Evolutionary conservation across 139 green algal genomes (phyloP).

Genomic region (Picochlorum costavermella): DNA sequence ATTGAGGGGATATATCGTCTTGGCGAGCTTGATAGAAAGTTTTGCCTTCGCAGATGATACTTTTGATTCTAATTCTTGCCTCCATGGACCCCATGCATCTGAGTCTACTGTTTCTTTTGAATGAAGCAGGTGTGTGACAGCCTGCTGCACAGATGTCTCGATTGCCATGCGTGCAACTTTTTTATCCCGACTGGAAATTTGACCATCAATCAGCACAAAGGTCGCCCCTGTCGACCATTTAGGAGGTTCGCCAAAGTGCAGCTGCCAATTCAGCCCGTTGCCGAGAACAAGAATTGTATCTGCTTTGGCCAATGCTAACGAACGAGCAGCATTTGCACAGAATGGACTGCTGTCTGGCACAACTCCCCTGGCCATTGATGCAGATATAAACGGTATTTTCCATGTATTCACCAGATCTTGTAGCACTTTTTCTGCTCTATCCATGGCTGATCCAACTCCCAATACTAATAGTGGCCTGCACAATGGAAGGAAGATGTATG

Average conservation of each 20-base stretch:
- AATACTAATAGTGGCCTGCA: constrained; percentile 57
- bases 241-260: constrained; percentile 70
- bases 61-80: constrained; percentile 9
- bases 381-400: constrained; percentile 58
- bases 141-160: constrained; percentile 28
- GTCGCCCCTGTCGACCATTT: constrained; percentile 44
- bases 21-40: constrained; percentile 17
- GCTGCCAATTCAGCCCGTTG: constrained; percentile 69
- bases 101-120: constrained; percentile 11
- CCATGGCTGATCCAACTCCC: constrained; percentile 58
- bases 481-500: not conserved
- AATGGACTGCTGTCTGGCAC: constrained; percentile 52
- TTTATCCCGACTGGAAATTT: constrained; percentile 31
- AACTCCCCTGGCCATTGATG: constrained; percentile 67
- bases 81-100: not conserved
- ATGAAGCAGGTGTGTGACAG: constrained; percentile 16
- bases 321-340: constrained; percentile 52
- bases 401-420: constrained; percentile 35
- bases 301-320: constrained; percentile 43
- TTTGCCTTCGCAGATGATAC: constrained; percentile 27
- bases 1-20: constrained; percentile 41
- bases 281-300: constrained; percentile 69
- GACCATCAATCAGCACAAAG: constrained; percentile 62
- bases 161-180: constrained; percentile 37
- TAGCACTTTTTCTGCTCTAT: constrained; percentile 35